Evolutionary conservation across 2,329 filamentous ascomycete genomes (phyloP), one percentile per base, ranked within the genome.

Genomic region (Sphaerulina populicola): DNA sequence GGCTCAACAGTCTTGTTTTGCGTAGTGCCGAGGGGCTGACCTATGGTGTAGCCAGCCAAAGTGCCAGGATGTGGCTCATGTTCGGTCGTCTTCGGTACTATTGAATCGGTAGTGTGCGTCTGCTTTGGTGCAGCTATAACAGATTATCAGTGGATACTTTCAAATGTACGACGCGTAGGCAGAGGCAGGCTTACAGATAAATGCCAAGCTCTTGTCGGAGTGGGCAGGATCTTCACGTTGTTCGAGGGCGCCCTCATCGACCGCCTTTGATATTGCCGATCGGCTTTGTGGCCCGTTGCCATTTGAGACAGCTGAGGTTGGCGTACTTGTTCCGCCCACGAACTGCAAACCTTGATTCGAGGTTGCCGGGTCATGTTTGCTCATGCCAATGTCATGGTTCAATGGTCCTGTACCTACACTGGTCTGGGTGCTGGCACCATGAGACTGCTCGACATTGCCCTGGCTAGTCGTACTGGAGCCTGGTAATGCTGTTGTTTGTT

Each of bases 331-430:
- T 18, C 38, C 12, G 27, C 46, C 46, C 12, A 48, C 37, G 38
- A 48, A 48, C 14, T 48, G 46, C 30, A 48, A 33, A 29, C 46
- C 46, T 14, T 41, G 9, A 18, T 41, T 35, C 14, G 46, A 31
- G 14, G 21, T 42, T 18, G 46, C 37, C 12, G 29, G 46, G 27
- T 41, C 29, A 18, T 48, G 31, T 23, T 46, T 31, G 21, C 33
- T 9, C 8, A 33, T 21, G 31, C 6, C 33, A 11, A 12, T 23
- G 31, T 3, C 33, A 11, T 23, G 11, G 33, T 14, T 29, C 18
- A 43, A 30, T 43, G 40, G 11, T 43, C 31, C 33, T n/a, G 31
- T 12, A 6, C 15, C 14, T 27, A 12, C 18, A 29, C 37, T 40
- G 6, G 43, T 40, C 14, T 36, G 29, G 12, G 37, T 49, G 12